Evolutionary conservation across 2,329 filamentous ascomycete species (phyloP).

Genomic region (Neophaeococcomyces mojaviensis): DNA sequence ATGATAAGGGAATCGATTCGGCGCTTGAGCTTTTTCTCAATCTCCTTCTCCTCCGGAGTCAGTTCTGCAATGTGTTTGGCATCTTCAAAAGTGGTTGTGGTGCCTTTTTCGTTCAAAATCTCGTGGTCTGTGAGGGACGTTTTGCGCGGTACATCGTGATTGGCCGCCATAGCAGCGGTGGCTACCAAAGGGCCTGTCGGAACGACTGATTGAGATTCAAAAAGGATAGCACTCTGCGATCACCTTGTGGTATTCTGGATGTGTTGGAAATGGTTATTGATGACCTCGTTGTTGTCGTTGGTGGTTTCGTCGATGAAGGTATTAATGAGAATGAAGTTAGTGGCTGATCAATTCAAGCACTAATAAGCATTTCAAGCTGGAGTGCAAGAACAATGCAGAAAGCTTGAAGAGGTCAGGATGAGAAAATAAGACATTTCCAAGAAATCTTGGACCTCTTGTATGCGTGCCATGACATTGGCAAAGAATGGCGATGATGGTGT

Average conservation of each 20-base stretch:
- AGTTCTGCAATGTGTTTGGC: conserved; percentile 17
- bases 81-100: conserved; percentile 16
- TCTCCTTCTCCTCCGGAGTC: conserved; percentile 28
- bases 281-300: no score
- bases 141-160: background rate
- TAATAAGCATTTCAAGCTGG: background rate
- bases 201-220: background rate
- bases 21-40: conserved; percentile 32
- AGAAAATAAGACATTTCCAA: background rate
- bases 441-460: background rate
- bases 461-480: background rate
- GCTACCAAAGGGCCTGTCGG: background rate
- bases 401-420: no score
- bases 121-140: conserved; percentile 14
- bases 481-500: no score
- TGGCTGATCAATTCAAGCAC: background rate
- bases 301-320: no score
- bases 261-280: no score
- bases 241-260: no score
- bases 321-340: no score
- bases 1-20: conserved; percentile 34
- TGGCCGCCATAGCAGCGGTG: background rate
- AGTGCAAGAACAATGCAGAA: background rate
- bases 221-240: no score
- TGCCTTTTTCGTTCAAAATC: conserved; percentile 16